Conservation (phyloP, 164 flowering plant species). For the Nymphaea thermarum region DNA sequence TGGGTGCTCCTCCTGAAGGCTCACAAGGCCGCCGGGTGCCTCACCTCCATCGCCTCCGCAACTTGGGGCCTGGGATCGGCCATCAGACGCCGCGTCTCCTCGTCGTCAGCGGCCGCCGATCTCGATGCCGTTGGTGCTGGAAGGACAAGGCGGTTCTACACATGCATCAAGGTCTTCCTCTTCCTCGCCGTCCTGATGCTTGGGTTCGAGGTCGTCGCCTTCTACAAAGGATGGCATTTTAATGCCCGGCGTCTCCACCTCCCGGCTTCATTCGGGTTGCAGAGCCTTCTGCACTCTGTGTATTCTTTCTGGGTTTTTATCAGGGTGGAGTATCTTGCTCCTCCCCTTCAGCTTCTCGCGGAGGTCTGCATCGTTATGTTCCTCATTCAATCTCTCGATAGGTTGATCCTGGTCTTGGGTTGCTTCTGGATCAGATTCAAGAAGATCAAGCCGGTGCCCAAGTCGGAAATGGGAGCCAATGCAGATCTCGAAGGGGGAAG, state of each 20-base stretch:
- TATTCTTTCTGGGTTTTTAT: conserved; percentile 73
- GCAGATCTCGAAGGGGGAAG: conserved; percentile 59
- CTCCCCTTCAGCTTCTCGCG: conserved; percentile 74
- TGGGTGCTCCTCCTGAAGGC: conserved; percentile 94
- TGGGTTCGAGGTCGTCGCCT: conserved; percentile 68
- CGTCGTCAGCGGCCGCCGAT: conserved; percentile 38
- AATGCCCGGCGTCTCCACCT: conserved; percentile 32
- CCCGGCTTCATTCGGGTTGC: conserved; percentile 26
- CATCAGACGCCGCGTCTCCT: conserved; percentile 55
- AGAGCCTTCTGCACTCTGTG: conserved; percentile 39
- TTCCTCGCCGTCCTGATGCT: conserved; percentile 51
- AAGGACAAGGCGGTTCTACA: conserved; percentile 37
- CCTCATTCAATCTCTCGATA: conserved; percentile 72
- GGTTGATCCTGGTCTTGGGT: conserved; percentile 71
- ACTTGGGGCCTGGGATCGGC: conserved; percentile 41
- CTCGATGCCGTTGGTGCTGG: neutral
- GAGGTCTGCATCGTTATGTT: conserved; percentile 65
- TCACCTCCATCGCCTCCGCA: conserved; percentile 64
- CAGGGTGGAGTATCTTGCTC: conserved; percentile 83
- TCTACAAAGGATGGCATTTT: conserved; percentile 75
- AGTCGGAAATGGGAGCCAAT: conserved; percentile 8
- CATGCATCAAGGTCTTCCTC: conserved; percentile 50
- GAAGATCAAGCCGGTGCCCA: conserved; percentile 66
- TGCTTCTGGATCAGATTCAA: conserved; percentile 84
- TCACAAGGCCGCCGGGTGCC: conserved; percentile 86